Conservation (phyloP, 768 basidiomycete species). For the Naganishia onofrii region DNA sequence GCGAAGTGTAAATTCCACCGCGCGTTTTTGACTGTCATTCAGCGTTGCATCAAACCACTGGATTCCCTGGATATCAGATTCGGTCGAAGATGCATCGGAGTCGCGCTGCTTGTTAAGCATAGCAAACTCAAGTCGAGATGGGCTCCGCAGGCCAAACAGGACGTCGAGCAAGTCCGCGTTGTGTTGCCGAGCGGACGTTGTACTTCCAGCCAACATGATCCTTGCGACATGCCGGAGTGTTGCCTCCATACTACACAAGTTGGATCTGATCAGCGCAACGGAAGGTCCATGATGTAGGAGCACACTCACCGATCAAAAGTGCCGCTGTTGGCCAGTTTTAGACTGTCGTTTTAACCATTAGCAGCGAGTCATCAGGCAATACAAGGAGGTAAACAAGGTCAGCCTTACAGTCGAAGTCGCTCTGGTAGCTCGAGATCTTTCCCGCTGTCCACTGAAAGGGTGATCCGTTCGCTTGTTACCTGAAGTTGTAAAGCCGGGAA, state of each 20-base stretch:
- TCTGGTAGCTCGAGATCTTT: slow-evolving; percentile 77
- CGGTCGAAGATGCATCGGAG: slow-evolving; percentile 52
- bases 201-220: slow-evolving; percentile 37
- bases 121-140: slow-evolving; percentile 32
- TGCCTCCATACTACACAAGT: slow-evolving; percentile 71
- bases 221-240: slow-evolving; percentile 68
- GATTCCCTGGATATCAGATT: slow-evolving; percentile 45
- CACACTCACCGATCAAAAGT: slow-evolving; percentile 70
- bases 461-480: slow-evolving; percentile 74
- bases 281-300: too few relatives aligned
- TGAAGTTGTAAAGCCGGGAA: not conserved
- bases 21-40: slow-evolving; percentile 79
- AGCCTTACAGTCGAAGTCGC: slow-evolving; percentile 64
- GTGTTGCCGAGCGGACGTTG: slow-evolving; percentile 48
- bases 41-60: slow-evolving; percentile 71
- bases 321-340: slow-evolving; percentile 87
- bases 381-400: too few relatives aligned
- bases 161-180: slow-evolving; percentile 63
- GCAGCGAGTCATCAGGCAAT: too few relatives aligned
- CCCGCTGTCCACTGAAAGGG: slow-evolving; percentile 65
- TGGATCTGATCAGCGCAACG: not conserved
- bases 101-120: not conserved
- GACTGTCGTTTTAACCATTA: slow-evolving; percentile 39
- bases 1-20: slow-evolving; percentile 76
- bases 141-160: slow-evolving; percentile 63